These are phyloP conservation scores for Sphaerulina vaccinii DNA, from an alignment of 2,329 filamentous ascomycete genomes.

Conservation along the genomic window DNA sequence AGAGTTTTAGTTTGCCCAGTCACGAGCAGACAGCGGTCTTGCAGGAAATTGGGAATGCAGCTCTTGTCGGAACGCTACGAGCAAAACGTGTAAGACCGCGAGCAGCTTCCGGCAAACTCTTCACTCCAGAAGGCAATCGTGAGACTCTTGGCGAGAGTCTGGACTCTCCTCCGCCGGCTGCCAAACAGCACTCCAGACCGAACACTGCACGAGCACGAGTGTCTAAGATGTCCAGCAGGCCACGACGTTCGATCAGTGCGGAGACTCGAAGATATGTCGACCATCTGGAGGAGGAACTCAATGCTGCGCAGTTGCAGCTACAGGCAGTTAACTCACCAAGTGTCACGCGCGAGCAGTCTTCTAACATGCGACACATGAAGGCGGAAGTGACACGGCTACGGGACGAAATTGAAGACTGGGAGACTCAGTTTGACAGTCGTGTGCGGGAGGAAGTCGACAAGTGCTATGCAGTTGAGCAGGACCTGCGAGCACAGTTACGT, in stretches of 20 bases:
- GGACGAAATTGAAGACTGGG: slow-evolving; percentile 40
- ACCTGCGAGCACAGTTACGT: slow-evolving; percentile 32
- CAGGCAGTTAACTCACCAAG: slow-evolving; percentile 44
- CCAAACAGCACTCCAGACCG: slow-evolving; percentile 17
- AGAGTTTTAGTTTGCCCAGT: slow-evolving; percentile 23
- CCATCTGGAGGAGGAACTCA: slow-evolving; percentile 49
- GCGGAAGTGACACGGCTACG: slow-evolving; percentile 37
- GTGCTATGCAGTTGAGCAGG: slow-evolving; percentile 31
- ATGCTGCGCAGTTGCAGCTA: slow-evolving; percentile 41
- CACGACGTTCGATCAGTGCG: slow-evolving; percentile 39
- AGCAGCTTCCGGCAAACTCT: slow-evolving; percentile 24
- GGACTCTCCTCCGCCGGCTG: slow-evolving; percentile 19
- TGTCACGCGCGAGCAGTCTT: slow-evolving; percentile 37
- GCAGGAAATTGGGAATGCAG: slow-evolving; percentile 34
- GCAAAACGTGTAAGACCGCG: slow-evolving; percentile 22
- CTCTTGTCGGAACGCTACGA: slow-evolving; percentile 13
- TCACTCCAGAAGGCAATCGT: slow-evolving; percentile 18
- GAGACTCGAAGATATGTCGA: slow-evolving; percentile 50
- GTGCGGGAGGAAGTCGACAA: slow-evolving; percentile 37
- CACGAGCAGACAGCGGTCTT: slow-evolving; percentile 28
- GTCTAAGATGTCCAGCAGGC: slow-evolving; percentile 20
- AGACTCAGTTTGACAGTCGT: slow-evolving; percentile 39
- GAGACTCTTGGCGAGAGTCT: slow-evolving; percentile 15
- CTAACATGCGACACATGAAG: slow-evolving; percentile 40
- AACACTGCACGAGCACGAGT: slow-evolving; percentile 11